Evolutionary conservation across 208 protist species (phyloP).

Genomic region (Trypanosoma avium): DNA sequence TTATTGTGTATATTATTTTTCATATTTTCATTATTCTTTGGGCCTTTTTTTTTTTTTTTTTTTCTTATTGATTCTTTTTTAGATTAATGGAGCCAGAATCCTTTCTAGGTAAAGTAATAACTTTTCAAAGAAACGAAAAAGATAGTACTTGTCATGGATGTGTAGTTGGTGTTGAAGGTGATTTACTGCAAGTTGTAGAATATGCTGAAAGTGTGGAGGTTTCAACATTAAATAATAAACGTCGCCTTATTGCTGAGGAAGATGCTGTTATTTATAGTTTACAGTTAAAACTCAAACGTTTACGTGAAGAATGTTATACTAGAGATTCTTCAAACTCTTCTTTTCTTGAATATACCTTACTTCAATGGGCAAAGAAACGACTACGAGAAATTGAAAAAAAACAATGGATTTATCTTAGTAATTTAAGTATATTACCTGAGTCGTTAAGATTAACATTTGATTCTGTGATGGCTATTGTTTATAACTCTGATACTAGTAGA

Average conservation of each 20-base stretch:
- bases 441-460: background rate
- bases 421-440: background rate
- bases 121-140: constrained; percentile 2
- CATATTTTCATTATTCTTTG: background rate
- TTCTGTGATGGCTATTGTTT: constrained; percentile 6
- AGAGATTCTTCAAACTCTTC: background rate
- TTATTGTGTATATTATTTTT: background rate
- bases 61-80: background rate
- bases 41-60: background rate
- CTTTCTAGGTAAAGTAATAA: constrained; percentile 15
- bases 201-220: constrained; percentile 11
- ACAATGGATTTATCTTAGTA: constrained; percentile 5
- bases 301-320: constrained; percentile 6
- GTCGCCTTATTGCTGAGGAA: constrained; percentile 12
- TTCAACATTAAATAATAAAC: constrained; percentile 15
- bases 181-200: constrained; percentile 5
- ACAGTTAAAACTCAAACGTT: constrained; percentile 13
- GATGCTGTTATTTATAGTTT: constrained; percentile 15
- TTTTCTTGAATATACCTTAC: background rate
- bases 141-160: constrained; percentile 14
- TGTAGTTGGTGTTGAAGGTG: constrained; percentile 8
- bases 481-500: background rate
- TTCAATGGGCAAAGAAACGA: constrained; percentile 20
- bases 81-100: background rate
- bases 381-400: constrained; percentile 8